Conservation (phyloP, 805 yeast species). For the Hanseniaspora lindneri region DNA sequence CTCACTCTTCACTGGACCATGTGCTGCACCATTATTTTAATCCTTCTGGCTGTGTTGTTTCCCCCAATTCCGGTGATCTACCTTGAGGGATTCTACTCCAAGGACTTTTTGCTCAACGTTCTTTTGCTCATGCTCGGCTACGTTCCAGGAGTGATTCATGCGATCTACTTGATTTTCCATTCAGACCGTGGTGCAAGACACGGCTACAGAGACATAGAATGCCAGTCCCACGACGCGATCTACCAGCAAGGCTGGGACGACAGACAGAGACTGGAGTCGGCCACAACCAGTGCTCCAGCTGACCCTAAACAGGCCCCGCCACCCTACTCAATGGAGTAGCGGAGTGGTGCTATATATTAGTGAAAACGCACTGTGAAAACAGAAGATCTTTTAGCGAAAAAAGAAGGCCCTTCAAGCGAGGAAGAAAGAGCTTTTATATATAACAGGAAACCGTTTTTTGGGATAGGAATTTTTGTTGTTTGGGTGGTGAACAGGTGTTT, state of each 20-base stretch:
- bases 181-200: conserved; percentile 25
- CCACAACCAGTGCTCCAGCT: not conserved
- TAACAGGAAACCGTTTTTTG: too few species aligned
- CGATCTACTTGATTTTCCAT: conserved; percentile 38
- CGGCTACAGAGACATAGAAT: conserved; percentile 17
- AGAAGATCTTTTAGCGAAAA: too few species aligned
- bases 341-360: not conserved
- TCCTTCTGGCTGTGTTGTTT: conserved; percentile 39
- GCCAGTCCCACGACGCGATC: conserved; percentile 15
- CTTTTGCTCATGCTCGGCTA: conserved; percentile 60
- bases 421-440: too few species aligned
- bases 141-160: conserved; percentile 63
- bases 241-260: conserved; percentile 29
- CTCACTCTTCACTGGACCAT: too few species aligned
- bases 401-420: too few species aligned
- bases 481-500: too few species aligned
- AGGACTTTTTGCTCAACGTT: conserved; percentile 47
- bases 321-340: not conserved
- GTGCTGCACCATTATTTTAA: conserved; percentile 14
- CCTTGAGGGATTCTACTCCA: conserved; percentile 49
- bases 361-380: not conserved
- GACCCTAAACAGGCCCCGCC: conserved; percentile 11
- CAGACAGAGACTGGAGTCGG: conserved; percentile 20
- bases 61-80: conserved; percentile 68
- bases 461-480: too few species aligned